phyloP scores from a whole-genome alignment of 768 basidiomycete genomes.

The Calocera cornea region DNA sequence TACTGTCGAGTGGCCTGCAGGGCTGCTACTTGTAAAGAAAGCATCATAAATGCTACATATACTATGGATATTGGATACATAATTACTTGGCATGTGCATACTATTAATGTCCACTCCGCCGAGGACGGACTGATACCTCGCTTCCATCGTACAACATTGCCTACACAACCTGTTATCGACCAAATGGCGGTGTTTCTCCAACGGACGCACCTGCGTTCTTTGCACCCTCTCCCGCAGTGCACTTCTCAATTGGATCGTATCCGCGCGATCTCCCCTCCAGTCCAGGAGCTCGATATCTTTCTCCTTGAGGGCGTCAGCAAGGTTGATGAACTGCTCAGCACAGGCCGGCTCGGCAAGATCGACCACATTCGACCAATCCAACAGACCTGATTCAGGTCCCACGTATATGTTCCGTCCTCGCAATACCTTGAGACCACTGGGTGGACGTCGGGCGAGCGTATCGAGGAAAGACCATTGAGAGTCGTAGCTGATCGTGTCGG shows the following conservation, averaged over 20 bases:
- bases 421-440: neutral
- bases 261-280: neutral
- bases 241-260: neutral
- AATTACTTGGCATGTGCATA: no score
- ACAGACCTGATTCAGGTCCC: neutral
- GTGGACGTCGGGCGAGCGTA: neutral
- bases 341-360: neutral
- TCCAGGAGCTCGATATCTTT: neutral
- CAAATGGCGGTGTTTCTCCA: neutral
- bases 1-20: slow-evolving; percentile 23
- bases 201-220: neutral
- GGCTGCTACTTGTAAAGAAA: slow-evolving; percentile 23
- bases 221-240: no score
- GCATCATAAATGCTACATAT: neutral
- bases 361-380: neutral
- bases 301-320: neutral
- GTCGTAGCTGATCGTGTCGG: neutral
- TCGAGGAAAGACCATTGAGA: neutral
- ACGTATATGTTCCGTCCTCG: neutral
- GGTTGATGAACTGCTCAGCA: neutral
- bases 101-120: no score
- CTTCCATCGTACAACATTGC: no score
- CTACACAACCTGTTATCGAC: neutral
- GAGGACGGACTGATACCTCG: no score
- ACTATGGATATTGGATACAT: no score